Percentiles rank a stretch among this genome's conserved stretches.
Conservation (phyloP, 1,284 basidiomycete species). For the Ganoderma boninense region DNA sequence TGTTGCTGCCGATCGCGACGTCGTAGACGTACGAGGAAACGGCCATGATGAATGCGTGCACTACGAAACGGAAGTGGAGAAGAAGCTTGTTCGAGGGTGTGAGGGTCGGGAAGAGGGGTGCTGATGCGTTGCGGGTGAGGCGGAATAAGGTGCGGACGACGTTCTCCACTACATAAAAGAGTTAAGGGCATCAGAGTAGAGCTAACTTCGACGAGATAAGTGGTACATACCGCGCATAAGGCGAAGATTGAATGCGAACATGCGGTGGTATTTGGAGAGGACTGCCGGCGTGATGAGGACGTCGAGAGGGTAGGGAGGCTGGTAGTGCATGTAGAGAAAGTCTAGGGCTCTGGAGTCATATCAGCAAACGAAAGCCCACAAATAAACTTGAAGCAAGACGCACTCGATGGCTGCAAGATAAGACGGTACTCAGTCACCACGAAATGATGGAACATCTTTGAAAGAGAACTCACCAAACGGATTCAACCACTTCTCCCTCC, state of each 20-base stretch:
- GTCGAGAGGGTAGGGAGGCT: slow-evolving; percentile 76
- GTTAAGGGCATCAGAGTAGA: slow-evolving; percentile 7
- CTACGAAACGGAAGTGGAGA: slow-evolving; percentile 75
- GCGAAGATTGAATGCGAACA: slow-evolving; percentile 82
- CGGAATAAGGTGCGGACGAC: slow-evolving; percentile 75
- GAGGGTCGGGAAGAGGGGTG: slow-evolving; percentile 68
- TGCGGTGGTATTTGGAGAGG: slow-evolving; percentile 84
- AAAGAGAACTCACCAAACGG: slow-evolving; percentile 65
- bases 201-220: background rate
- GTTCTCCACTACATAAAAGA: slow-evolving; percentile 63
- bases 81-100: slow-evolving; percentile 59
- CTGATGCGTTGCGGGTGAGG: slow-evolving; percentile 54
- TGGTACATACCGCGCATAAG: slow-evolving; percentile 70
- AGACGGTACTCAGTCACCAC: slow-evolving; percentile 10
- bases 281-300: slow-evolving; percentile 74
- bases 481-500: slow-evolving; percentile 79
- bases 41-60: slow-evolving; percentile 71
- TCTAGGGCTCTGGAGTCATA: slow-evolving; percentile 71
- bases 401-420: slow-evolving; percentile 66
- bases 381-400: slow-evolving; percentile 31
- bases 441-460: background rate
- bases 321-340: slow-evolving; percentile 89
- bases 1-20: slow-evolving; percentile 78
- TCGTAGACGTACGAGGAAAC: slow-evolving; percentile 80
- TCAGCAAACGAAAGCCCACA: background rate